phyloP scores from a whole-genome alignment of 2,329 filamentous ascomycete species.

The Pseudocercospora fuligena region DNA sequence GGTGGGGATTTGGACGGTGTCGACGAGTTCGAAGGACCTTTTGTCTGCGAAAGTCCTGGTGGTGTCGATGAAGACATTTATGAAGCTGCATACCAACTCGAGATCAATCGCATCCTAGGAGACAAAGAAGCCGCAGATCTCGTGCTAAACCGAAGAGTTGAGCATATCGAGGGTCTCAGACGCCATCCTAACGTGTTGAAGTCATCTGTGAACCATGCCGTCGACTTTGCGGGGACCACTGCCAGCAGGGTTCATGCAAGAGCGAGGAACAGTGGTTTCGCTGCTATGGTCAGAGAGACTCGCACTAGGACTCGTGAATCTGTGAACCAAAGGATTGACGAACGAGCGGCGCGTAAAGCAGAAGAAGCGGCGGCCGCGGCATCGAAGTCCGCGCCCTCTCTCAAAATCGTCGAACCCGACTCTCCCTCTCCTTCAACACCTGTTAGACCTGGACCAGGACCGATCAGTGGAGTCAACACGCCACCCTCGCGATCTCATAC shows the following conservation, averaged over 20 bases:
- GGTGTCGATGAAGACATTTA: slow-evolving; percentile 63
- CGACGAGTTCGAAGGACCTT: slow-evolving; percentile 38
- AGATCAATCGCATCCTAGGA: slow-evolving; percentile 73
- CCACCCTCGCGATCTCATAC: slow-evolving; percentile 23
- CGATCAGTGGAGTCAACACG: slow-evolving; percentile 17
- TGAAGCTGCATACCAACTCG: slow-evolving; percentile 81
- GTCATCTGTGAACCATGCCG: slow-evolving; percentile 29
- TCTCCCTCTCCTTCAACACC: slow-evolving; percentile 12
- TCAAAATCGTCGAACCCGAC: slow-evolving; percentile 16
- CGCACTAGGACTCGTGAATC: slow-evolving; percentile 27
- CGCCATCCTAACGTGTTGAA: slow-evolving; percentile 31
- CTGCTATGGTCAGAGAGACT: slow-evolving; percentile 29
- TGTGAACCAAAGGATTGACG: slow-evolving; percentile 26
- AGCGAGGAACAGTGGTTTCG: slow-evolving; percentile 26
- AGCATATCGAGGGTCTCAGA: slow-evolving; percentile 41
- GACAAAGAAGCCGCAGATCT: slow-evolving; percentile 57
- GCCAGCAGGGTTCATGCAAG: slow-evolving; percentile 28
- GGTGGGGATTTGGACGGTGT: slow-evolving; percentile 51
- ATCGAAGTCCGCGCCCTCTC: slow-evolving; percentile 10
- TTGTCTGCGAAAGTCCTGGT: slow-evolving; percentile 30
- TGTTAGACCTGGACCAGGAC: slow-evolving; percentile 9
- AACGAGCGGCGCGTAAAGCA: slow-evolving; percentile 20
- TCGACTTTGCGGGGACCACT: slow-evolving; percentile 30
- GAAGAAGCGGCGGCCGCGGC: slow-evolving; percentile 15
- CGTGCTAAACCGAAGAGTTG: slow-evolving; percentile 59